Base-by-base conservation (phyloP, 805 yeast genomes). In the Maudiozyma saulgeensis region DNA sequence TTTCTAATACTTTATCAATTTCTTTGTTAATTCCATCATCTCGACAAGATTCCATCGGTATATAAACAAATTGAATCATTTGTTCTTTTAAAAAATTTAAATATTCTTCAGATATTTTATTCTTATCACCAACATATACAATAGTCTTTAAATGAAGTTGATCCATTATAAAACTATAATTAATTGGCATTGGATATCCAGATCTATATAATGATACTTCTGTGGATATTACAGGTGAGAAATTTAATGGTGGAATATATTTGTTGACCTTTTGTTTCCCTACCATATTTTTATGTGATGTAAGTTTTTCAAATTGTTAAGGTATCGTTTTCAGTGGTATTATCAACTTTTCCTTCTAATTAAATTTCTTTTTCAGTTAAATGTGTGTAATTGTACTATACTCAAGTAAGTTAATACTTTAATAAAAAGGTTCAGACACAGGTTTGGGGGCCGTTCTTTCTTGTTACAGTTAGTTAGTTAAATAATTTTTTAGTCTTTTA, bases 101-200 rank as follows among this genome's bases (percentile, higher is more conserved):
- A 67, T 91, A 90, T 31, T 81, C 87, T 18, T 54, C 55, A 2
- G 62, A 55, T 1, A 60, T 45, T 54, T 72, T 90, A 48, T 68
- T 81, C 66, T 77, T 87, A 61, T 95, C 97, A 2, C 91, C 91
- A 8, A 84, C 67, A 60, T 86, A 87, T 41, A 91, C 82, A 43
- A 91, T 87, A 0, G 97, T 89, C 57, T 79, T 80, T 51, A 91
- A 67, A 34, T 80, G 72, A 45, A 93, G 68, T 28, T 81, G 82
- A 45, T 66, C 67, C 56, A 77, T 76, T 21, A 91, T 72, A 56
- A 87, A 93, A n/a, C 83, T 79, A 59, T 81, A 87, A 68, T 89
- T 91, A 54, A 81, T 77, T 0, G 87, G 85, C 72, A 88, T 86
- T 1, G 99, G 99, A 61, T 90, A 95, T 1, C 99, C 99, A 1